Base-by-base conservation (phyloP, 139 green algal species). In the Edaphochlamys debaryana region DNA sequence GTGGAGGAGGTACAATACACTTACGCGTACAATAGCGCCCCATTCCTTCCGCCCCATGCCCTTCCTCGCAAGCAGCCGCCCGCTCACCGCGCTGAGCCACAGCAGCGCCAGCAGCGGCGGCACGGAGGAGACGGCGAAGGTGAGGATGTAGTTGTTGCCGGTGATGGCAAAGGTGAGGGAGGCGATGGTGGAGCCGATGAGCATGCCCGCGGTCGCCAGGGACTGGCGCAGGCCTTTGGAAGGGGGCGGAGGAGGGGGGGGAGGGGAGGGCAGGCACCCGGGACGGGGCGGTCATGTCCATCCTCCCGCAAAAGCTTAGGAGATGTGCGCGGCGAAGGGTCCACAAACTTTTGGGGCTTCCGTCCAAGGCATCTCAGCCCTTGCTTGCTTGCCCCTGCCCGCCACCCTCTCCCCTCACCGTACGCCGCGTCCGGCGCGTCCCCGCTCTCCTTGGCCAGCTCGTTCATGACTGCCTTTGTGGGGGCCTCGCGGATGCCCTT, bases 401-500 rank as follows among this genome's bases (percentile, higher is more conserved):
- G 40, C 42, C n/a, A 22, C 4, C 27, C n/a, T n/a, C n/a, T n/a
- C 30, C 41, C 50, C 90, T n/a, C 64, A 93, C 92, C 89, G 74
- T 97, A 98, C 38, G 94, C 94, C 2, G 88, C 92, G 66, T 95
- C 92, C 4, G 94, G 79, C 11, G 86, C 80, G 83, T 98, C 94
- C 22, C 94, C 94, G 30, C 88, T 92, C 56, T 92, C 84, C 0
- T 81, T 70, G 0, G 94, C 92, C 67, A 96, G 90, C 62, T 97
- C 90, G 37, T 94, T 95, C 84, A 98, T 96, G 15, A 97, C 81
- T 2, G 94, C 94, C 79, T 98, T 96, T 58, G 89, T 93, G 66
- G 94, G 94, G 2, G 94, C 94, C 85, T 96, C 94, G 32, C 94
- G 83, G 63, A 98, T 93, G 67, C 94, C 94, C 88, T 98, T 97